Evolutionary conservation across 2,329 filamentous ascomycete species (phyloP).

Genomic region (Phyllosticta citrichinensis): DNA sequence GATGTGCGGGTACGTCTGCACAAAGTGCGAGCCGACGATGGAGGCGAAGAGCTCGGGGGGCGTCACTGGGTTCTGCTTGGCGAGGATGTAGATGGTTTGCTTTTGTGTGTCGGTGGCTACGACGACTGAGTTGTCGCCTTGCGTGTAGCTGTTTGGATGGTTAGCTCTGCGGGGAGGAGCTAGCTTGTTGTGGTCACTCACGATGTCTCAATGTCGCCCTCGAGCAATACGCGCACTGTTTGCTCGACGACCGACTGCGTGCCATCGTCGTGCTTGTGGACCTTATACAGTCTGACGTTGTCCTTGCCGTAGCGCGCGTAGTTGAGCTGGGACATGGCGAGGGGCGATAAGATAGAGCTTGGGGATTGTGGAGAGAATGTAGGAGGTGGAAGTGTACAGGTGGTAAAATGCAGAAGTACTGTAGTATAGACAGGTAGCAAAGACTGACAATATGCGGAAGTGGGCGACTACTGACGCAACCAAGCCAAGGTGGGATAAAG

Average conservation of each 20-base stretch:
- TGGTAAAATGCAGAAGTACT: neutral
- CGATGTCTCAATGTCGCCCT: constrained; percentile 83
- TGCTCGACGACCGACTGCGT: constrained; percentile 79
- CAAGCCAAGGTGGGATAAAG: neutral
- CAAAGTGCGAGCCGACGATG: constrained; percentile 78
- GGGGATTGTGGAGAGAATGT: neutral
- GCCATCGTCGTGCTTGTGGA: constrained; percentile 69
- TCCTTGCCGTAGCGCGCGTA: constrained; percentile 81
- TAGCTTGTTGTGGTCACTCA: constrained; percentile 26
- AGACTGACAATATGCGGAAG: neutral
- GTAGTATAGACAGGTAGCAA: neutral
- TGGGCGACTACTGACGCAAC: neutral
- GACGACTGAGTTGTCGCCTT: constrained; percentile 87
- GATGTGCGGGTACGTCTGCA: constrained; percentile 82
- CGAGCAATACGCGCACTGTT: constrained; percentile 85
- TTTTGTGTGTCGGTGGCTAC: constrained; percentile 98
- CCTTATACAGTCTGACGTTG: constrained; percentile 97
- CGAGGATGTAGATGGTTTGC: constrained; percentile 82
- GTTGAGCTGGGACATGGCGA: constrained; percentile 36
- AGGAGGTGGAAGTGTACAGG: neutral
- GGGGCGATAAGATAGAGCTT: neutral
- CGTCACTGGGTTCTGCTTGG: constrained; percentile 84
- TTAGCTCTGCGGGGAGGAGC: constrained; percentile 6
- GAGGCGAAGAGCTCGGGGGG: constrained; percentile 88
- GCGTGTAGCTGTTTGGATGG: constrained; percentile 59